Evolutionary conservation across 495 filamentous ascomycete species (phyloP).

Genomic region (Aspergillus haitiensis): DNA sequence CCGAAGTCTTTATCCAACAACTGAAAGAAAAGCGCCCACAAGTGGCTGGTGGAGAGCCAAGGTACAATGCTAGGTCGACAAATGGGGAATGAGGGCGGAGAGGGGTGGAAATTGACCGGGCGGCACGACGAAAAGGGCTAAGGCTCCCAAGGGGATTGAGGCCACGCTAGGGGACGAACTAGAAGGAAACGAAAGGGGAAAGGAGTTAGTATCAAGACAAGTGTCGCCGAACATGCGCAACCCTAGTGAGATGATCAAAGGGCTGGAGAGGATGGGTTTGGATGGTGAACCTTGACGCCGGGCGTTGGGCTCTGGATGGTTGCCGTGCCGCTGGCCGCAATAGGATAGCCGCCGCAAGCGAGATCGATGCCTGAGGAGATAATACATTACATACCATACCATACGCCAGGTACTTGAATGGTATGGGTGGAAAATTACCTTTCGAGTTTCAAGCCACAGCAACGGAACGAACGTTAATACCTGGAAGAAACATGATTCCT

Average conservation of each 20-base stretch:
- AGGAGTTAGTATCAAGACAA: conserved; percentile 18
- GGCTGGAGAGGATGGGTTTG: conserved; percentile 33
- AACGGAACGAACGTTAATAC: too few relatives aligned
- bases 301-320: conserved; percentile 45
- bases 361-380: conserved; percentile 11
- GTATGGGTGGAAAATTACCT: background rate
- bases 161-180: conserved; percentile 13
- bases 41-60: conserved; percentile 26
- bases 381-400: too few relatives aligned
- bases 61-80: conserved; percentile 21
- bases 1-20: conserved; percentile 8
- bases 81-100: conserved; percentile 34
- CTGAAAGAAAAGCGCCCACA: conserved; percentile 17
- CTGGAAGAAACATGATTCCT: too few relatives aligned
- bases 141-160: conserved; percentile 20
- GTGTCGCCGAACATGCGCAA: conserved; percentile 27
- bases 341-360: conserved; percentile 49
- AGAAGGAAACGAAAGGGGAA: conserved; percentile 9
- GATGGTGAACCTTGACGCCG: conserved; percentile 38
- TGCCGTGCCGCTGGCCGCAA: conserved; percentile 47
- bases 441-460: too few relatives aligned
- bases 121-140: conserved; percentile 33
- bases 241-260: conserved; percentile 36
- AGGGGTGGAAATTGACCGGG: conserved; percentile 41
- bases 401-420: background rate